A percentile compares a stretch with the other conserved stretches of the same genome.
These are phyloP conservation scores for Thermochaetoides thermophila DNA, from an alignment of 495 filamentous ascomycete species.

Conservation along the genomic window DNA sequence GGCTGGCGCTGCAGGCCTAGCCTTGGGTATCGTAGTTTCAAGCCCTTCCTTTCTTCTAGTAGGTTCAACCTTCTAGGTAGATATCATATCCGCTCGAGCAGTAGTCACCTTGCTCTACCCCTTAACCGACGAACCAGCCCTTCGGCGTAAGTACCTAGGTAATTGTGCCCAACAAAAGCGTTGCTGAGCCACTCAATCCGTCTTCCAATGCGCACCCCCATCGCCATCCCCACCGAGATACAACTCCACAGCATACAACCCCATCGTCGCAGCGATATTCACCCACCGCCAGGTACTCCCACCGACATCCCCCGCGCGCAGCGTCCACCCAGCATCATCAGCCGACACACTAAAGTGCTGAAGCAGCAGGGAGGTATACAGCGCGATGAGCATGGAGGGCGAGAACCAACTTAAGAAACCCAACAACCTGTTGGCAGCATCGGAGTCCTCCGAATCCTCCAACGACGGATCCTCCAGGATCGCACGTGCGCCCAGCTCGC, in stretches of 20 bases:
- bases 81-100: no score
- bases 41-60: no score
- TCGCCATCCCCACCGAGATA: slow-evolving; percentile 64
- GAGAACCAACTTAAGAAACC: slow-evolving; percentile 82
- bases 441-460: slow-evolving; percentile 62
- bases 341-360: slow-evolving; percentile 73
- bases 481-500: slow-evolving; percentile 67
- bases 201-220: slow-evolving; percentile 77
- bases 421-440: slow-evolving; percentile 61
- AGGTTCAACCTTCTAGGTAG: no score
- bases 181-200: no score
- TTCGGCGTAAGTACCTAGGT: no score
- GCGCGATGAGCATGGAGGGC: slow-evolving; percentile 79
- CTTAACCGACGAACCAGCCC: no score
- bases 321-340: slow-evolving; percentile 69
- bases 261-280: slow-evolving; percentile 78
- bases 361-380: slow-evolving; percentile 93
- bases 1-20: no score
- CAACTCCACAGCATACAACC: slow-evolving; percentile 75
- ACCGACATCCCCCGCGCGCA: slow-evolving; percentile 60
- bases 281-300: slow-evolving; percentile 87
- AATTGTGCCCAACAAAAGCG: no score
- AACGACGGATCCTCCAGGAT: slow-evolving; percentile 69
- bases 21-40: no score
- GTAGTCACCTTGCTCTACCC: no score